Evolutionary conservation across 495 filamentous ascomycete species (phyloP).

Genomic region (Neurospora sp.): DNA sequence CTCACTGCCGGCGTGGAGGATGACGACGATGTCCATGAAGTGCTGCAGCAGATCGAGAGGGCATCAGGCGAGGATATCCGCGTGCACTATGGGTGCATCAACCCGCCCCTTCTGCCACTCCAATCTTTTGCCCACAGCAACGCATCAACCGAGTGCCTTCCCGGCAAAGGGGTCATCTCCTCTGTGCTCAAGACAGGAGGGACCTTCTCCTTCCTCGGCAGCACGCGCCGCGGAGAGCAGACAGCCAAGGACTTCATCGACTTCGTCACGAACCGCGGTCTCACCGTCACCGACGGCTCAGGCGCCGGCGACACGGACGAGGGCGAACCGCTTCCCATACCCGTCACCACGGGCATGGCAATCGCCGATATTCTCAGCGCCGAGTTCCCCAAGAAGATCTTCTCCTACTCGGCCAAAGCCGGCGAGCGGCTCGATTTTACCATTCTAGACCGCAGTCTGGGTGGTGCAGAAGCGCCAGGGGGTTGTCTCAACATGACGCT

Average conservation of each 20-base stretch:
- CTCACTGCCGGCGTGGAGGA: slow-evolving; percentile 6
- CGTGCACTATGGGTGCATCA: slow-evolving; percentile 15
- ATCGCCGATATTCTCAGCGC: slow-evolving; percentile 6
- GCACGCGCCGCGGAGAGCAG: background rate
- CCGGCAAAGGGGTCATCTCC: slow-evolving; percentile 11
- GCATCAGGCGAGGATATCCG: slow-evolving; percentile 13
- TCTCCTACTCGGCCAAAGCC: slow-evolving; percentile 4
- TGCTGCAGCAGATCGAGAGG: slow-evolving; percentile 6
- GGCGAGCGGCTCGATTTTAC: slow-evolving; percentile 11
- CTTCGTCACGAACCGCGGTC: slow-evolving; percentile 10
- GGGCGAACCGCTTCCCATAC: slow-evolving; percentile 3
- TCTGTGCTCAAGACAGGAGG: slow-evolving; percentile 12
- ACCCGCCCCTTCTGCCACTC: background rate
- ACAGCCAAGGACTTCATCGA: slow-evolving; percentile 3
- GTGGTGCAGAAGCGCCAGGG: background rate
- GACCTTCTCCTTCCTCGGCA: slow-evolving; percentile 7
- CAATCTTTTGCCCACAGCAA: background rate
- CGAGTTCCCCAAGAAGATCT: background rate
- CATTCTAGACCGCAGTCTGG: slow-evolving; percentile 1
- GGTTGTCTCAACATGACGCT: background rate
- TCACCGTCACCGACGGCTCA: slow-evolving; percentile 5
- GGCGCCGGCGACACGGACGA: background rate
- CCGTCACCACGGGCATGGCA: slow-evolving; percentile 2
- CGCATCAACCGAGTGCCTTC: slow-evolving; percentile 1
- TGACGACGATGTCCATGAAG: background rate